Evolutionary conservation across 73 alveolate species (phyloP).

Genomic region (Diophrys sp.): DNA sequence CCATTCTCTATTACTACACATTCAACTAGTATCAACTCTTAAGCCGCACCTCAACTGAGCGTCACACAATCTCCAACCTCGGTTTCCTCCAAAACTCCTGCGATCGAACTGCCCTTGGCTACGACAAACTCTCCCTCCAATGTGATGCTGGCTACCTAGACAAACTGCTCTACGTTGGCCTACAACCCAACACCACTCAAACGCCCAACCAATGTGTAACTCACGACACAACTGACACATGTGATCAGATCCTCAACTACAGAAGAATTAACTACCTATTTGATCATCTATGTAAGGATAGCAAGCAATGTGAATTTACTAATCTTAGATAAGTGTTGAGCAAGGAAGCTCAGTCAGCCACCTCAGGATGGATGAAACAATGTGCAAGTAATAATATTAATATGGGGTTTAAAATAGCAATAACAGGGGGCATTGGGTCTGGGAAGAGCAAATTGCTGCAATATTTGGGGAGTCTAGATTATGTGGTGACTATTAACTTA

Average conservation of each 20-base stretch:
- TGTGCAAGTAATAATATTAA: no score
- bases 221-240: background rate
- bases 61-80: background rate
- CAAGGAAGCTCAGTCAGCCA: no score
- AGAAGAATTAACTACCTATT: no score
- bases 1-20: background rate
- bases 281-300: background rate
- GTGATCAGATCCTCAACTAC: background rate
- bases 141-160: background rate
- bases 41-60: background rate
- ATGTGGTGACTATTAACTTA: slow-evolving; percentile 27
- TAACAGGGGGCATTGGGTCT: slow-evolving; percentile 52
- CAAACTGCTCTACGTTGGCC: background rate
- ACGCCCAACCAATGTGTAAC: background rate
- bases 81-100: background rate
- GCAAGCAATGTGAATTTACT: background rate
- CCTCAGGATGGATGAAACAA: no score
- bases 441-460: slow-evolving; percentile 30
- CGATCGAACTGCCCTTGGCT: background rate
- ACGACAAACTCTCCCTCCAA: background rate
- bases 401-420: slow-evolving; percentile 28
- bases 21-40: no score
- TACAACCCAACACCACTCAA: background rate
- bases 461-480: slow-evolving; percentile 16
- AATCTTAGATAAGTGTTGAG: no score